Evolutionary conservation across 1,139 yeast species (phyloP), one percentile per base, ranked within the genome.

Genomic region (Debaryomyces coudertii): DNA sequence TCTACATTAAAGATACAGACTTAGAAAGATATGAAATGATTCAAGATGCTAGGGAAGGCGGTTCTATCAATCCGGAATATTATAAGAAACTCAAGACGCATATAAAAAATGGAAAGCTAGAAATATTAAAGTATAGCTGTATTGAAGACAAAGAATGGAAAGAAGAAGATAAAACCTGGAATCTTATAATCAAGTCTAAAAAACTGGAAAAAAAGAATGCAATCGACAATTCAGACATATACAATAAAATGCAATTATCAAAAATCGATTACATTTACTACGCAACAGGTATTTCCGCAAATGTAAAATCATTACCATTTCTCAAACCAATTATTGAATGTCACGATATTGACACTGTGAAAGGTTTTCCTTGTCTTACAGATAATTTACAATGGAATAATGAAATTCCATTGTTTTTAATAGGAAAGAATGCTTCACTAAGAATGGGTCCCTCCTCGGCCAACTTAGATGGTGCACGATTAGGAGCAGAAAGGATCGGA

Each of bases 391-490:
- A 74, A 51, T 73, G 78, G 77, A 63, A 60, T 45, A 55, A 60
- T 1, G 63, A 64, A 7, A 50, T 75, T 3, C 80, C 80, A 0
- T 58, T 76, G 18, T 76, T 69, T 48, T 60, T 75, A 63, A 52
- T 71, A 5, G 80, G 80, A 0, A 72, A 76, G 49, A 68, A 73
- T 51, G 79, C 80, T 1, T 68, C 73, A 12, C 57, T 76, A 14
- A 60, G 68, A 47, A 66, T 74, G 47, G 80, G 80, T 0, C 80
- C 80, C 1, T 69, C 79, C 0, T 68, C 77, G n/a, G 80, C 80
- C 1, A 76, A 76, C 48, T 55, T 76, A 34, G 80, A 74, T 47
- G 80, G 80, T 2, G 79, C 79, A 0, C 55, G 81, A 28, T 53
- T 68, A 9, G 79, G 79, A 2, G 79, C 80, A 0, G 81, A 76